Conservation (phyloP, 768 basidiomycete species). For the Leccinum uliginosum region DNA sequence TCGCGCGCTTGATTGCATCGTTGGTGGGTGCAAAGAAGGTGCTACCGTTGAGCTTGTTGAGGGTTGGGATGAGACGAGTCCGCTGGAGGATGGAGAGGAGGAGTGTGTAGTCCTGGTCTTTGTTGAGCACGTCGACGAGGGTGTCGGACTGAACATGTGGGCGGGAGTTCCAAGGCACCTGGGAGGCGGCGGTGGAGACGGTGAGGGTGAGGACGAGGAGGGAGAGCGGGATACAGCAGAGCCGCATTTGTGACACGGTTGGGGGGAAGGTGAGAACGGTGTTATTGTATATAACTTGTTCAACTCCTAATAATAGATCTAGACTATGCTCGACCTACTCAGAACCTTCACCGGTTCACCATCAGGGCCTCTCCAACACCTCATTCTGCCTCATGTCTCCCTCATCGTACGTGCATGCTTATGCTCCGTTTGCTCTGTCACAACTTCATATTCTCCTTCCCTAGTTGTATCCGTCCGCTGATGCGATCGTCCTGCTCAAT, state of each 20-base stretch:
- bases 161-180: slow-evolving; percentile 22
- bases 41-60: slow-evolving; percentile 77
- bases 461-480: slow-evolving; percentile 70
- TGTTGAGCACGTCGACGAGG: slow-evolving; percentile 72
- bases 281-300: neutral
- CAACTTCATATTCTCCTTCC: neutral
- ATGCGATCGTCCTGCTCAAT: slow-evolving; percentile 67
- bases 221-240: slow-evolving; percentile 32
- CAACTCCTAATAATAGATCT: neutral
- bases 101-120: slow-evolving; percentile 73
- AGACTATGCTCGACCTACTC: slow-evolving; percentile 44
- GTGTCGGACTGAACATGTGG: slow-evolving; percentile 42
- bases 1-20: slow-evolving; percentile 65
- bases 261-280: neutral
- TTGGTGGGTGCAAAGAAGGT: slow-evolving; percentile 97
- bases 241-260: slow-evolving; percentile 26
- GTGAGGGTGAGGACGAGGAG: slow-evolving; percentile 26
- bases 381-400: slow-evolving; percentile 50
- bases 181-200: slow-evolving; percentile 14
- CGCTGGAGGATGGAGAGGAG: slow-evolving; percentile 76
- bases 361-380: slow-evolving; percentile 48
- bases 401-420: slow-evolving; percentile 50
- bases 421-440: neutral
- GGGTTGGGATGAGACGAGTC: slow-evolving; percentile 83
- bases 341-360: slow-evolving; percentile 50